phyloP scores from a whole-genome alignment of 148 eudicot species.

The Limonium bicolor region DNA sequence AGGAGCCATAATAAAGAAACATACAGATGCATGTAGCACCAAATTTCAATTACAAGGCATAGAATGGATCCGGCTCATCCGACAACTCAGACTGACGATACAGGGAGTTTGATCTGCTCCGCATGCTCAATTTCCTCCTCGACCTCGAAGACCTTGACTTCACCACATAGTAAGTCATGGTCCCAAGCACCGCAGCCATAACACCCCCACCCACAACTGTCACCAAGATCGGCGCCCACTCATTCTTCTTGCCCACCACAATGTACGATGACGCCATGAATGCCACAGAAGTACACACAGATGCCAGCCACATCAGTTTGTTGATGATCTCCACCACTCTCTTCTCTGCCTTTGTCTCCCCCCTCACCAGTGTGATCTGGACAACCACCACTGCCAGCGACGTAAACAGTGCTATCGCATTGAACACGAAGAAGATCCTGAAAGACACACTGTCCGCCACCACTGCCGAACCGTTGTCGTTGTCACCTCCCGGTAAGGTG shows the following conservation, averaged over 20 bases:
- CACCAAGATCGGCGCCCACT: conserved; percentile 57
- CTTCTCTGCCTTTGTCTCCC: conserved; percentile 61
- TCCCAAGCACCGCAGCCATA: conserved; percentile 70
- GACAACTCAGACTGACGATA: conserved; percentile 58
- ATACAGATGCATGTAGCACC: no score
- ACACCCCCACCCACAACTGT: conserved; percentile 55
- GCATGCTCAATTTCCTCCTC: conserved; percentile 25
- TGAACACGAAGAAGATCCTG: conserved; percentile 65
- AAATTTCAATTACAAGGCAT: no score
- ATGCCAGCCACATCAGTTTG: conserved; percentile 86
- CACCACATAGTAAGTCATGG: conserved; percentile 71
- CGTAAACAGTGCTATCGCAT: conserved; percentile 66
- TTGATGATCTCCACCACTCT: conserved; percentile 63
- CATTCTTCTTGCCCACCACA: conserved; percentile 39
- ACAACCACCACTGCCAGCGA: conserved; percentile 87
- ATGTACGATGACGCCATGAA: conserved; percentile 75
- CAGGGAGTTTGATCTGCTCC: conserved; percentile 48
- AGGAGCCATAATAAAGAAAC: no score
- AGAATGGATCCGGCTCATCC: conserved; percentile 37
- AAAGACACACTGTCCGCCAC: conserved; percentile 28
- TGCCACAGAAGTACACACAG: conserved; percentile 72
- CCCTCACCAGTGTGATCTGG: conserved; percentile 65
- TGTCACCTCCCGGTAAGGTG: conserved; percentile 66
- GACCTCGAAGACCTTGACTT: conserved; percentile 43
- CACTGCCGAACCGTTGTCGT: conserved; percentile 36